phyloP scores from a whole-genome alignment of 2,329 filamentous ascomycete species.

The Blastomyces gilchristii region DNA sequence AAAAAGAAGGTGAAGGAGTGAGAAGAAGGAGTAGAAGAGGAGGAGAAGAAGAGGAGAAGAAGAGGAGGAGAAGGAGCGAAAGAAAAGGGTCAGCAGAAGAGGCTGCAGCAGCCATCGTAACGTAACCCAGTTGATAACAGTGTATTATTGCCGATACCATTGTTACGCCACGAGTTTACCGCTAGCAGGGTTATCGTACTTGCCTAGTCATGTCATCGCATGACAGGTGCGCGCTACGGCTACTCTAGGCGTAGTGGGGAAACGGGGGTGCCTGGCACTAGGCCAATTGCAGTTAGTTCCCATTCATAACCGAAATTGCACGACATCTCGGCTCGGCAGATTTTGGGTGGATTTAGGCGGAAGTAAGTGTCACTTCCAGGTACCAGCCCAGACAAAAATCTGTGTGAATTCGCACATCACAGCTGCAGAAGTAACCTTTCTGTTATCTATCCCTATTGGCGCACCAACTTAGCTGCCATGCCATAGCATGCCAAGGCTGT shows the following conservation, averaged over 20 bases:
- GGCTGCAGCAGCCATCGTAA: too few species aligned
- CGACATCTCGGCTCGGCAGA: not conserved
- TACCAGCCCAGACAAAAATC: too few species aligned
- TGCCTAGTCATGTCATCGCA: not conserved
- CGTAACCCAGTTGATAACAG: not conserved
- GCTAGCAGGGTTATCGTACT: not conserved
- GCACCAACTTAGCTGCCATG: too few species aligned
- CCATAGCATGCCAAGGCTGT: too few species aligned
- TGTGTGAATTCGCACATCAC: too few species aligned
- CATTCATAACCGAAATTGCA: slow-evolving; percentile 3
- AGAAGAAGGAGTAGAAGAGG: slow-evolving; percentile 11
- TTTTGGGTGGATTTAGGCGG: not conserved
- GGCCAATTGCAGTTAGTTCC: not conserved
- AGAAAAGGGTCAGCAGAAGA: slow-evolving; percentile 6
- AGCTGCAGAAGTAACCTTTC: too few species aligned
- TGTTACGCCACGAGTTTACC: not conserved
- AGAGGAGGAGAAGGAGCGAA: slow-evolving; percentile 12
- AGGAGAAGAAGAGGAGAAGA: slow-evolving; percentile 9
- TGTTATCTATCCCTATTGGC: too few species aligned
- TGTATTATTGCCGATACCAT: not conserved
- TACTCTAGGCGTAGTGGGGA: not conserved
- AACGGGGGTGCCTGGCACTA: not conserved
- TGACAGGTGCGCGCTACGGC: not conserved
- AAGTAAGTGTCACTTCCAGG: too few species aligned
- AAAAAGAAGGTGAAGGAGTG: slow-evolving; percentile 12